These are phyloP conservation scores for Wickerhamiella slavikovae DNA, from an alignment of 805 yeast genomes.

Conservation along the genomic window DNA sequence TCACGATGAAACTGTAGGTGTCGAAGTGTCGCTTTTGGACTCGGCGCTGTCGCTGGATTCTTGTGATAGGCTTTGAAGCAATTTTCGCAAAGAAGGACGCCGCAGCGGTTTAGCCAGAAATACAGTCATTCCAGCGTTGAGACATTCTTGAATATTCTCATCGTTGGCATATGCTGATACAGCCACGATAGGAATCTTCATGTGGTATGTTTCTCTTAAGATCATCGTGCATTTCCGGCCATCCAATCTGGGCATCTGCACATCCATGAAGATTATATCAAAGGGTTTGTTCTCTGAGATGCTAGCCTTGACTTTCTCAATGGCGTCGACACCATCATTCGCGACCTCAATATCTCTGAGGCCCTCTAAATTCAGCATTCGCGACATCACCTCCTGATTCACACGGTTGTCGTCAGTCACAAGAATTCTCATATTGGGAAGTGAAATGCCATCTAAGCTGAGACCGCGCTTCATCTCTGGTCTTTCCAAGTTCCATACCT, in stretches of 20 bases:
- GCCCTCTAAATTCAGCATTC: conserved; percentile 80
- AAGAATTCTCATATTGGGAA: conserved; percentile 25
- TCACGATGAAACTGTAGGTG: no score
- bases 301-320: conserved; percentile 37
- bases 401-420: conserved; percentile 91
- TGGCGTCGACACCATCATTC: conserved; percentile 80
- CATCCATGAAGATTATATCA: conserved; percentile 85
- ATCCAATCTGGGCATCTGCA: conserved; percentile 89
- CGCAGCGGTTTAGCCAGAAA: conserved; percentile 61
- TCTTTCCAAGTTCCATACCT: conserved; percentile 1
- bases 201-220: conserved; percentile 43
- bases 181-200: conserved; percentile 66
- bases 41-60: no score
- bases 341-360: conserved; percentile 53
- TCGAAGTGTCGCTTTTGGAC: no score
- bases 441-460: conserved; percentile 2
- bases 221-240: conserved; percentile 67
- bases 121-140: conserved; percentile 82
- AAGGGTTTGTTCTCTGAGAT: conserved; percentile 18
- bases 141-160: conserved; percentile 66
- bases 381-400: conserved; percentile 78
- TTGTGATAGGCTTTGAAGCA: conserved; percentile 10
- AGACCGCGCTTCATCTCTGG: conserved; percentile 4
- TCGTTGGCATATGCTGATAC: conserved; percentile 92
- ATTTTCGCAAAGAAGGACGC: conserved; percentile 13